Conservation (phyloP, 179 eudicot species). For the Silene coronaria region DNA sequence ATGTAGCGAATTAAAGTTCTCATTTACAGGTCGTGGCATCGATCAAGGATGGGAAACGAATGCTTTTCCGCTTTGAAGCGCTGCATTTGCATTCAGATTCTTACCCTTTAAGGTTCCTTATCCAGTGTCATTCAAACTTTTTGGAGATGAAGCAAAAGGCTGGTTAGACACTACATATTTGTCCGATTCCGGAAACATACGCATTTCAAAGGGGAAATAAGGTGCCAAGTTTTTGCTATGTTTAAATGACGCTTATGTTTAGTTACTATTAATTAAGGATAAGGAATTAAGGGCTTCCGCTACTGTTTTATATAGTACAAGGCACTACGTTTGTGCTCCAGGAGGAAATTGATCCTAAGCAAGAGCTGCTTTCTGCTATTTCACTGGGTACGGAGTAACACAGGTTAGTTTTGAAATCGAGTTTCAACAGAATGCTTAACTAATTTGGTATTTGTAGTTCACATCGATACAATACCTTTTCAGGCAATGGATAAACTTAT, state of each 20-base stretch:
- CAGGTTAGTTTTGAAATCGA: constrained; percentile 37
- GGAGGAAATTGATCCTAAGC: constrained; percentile 74
- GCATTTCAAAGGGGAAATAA: constrained; percentile 95
- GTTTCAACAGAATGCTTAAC: neutral
- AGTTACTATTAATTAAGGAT: too few relatives aligned
- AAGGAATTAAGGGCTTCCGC: constrained; percentile 49
- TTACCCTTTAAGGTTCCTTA: constrained; percentile 94
- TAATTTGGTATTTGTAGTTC: neutral
- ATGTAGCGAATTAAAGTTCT: neutral
- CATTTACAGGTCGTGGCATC: constrained; percentile 72
- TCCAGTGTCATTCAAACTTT: constrained; percentile 92
- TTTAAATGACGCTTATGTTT: constrained; percentile 2
- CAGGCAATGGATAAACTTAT: constrained; percentile 78
- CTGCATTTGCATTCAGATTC: constrained; percentile 83
- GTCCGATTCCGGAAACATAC: constrained; percentile 78
- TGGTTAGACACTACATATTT: constrained; percentile 98
- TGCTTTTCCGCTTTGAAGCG: constrained; percentile 90
- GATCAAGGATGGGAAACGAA: constrained; percentile 65
- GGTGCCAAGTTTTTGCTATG: constrained; percentile 30
- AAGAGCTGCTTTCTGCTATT: constrained; percentile 69
- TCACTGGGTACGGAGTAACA: constrained; percentile 53
- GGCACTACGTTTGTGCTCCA: constrained; percentile 99
- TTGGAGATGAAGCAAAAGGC: constrained; percentile 97
- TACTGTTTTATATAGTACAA: constrained; percentile 76
- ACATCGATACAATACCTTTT: constrained; percentile 11